A percentile compares a stretch with the other conserved stretches of the same genome.
phyloP scores from a whole-genome alignment of 169 alveolate species.

The Miamiensis avidus region DNA sequence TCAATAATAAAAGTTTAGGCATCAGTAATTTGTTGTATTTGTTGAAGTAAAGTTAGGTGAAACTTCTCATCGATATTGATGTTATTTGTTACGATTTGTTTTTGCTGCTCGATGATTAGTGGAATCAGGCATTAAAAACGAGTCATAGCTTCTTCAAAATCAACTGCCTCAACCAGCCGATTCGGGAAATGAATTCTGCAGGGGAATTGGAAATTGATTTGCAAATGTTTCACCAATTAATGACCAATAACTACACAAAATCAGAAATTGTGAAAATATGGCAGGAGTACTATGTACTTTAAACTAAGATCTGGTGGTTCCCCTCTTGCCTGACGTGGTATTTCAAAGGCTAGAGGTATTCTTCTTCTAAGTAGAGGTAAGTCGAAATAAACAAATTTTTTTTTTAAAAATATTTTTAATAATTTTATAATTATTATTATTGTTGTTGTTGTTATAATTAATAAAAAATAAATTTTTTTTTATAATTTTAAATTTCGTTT shows the following conservation, averaged over 20 bases:
- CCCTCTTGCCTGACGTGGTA: not conserved
- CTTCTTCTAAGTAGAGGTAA: too few relatives aligned
- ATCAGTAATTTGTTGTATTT: too few relatives aligned
- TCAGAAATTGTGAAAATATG: not conserved
- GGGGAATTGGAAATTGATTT: not conserved
- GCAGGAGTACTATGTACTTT: not conserved
- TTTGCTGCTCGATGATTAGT: not conserved
- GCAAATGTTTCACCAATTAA: not conserved
- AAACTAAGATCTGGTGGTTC: not conserved
- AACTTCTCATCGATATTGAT: not conserved
- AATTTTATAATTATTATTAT: too few relatives aligned
- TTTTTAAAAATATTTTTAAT: too few relatives aligned
- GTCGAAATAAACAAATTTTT: too few relatives aligned
- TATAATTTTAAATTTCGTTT: too few relatives aligned
- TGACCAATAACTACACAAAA: not conserved
- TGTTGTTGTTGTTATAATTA: too few relatives aligned
- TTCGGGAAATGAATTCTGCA: too few relatives aligned
- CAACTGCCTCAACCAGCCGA: not conserved
- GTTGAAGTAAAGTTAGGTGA: too few relatives aligned
- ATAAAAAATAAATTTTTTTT: too few relatives aligned
- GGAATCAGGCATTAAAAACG: not conserved
- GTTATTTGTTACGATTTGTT: not conserved
- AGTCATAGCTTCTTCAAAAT: not conserved
- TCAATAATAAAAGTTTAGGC: too few relatives aligned
- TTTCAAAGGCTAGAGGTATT: not conserved